Evolutionary conservation across 257 asterid genomes (phyloP).

Genomic region (Paraleonurus japonicus): DNA sequence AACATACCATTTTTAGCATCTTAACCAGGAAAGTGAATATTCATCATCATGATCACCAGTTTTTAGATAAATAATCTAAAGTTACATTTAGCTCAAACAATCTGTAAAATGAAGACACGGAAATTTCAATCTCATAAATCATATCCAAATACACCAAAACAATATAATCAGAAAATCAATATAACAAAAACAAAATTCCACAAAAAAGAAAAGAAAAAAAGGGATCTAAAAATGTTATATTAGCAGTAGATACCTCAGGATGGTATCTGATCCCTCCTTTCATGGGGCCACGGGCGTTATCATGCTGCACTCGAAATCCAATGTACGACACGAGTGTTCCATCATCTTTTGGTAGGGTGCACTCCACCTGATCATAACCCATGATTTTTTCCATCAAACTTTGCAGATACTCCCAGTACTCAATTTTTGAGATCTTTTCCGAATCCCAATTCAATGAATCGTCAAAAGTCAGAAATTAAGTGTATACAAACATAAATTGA

Average conservation of each 20-base stretch:
- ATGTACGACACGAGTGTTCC: constrained; percentile 79
- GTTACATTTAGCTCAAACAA: neutral
- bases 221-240: neutral
- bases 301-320: constrained; percentile 95
- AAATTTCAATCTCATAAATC: neutral
- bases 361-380: constrained; percentile 73
- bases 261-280: constrained; percentile 99
- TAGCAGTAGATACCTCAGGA: constrained; percentile 59
- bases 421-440: constrained; percentile 15
- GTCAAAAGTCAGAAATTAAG: neutral
- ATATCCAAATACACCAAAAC: constrained; percentile 14
- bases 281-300: constrained; percentile 96
- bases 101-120: neutral
- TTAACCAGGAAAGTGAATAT: neutral
- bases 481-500: neutral
- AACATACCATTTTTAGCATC: constrained; percentile 2
- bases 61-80: neutral
- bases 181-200: neutral
- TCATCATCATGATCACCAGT: neutral
- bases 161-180: neutral
- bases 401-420: neutral
- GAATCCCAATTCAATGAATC: constrained; percentile 18
- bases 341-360: constrained; percentile 92
- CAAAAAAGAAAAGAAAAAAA: neutral
- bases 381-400: neutral